Evolutionary conservation across 768 basidiomycete species (phyloP), one percentile per base, ranked within the genome.

Genomic region (Serendipita sp.): DNA sequence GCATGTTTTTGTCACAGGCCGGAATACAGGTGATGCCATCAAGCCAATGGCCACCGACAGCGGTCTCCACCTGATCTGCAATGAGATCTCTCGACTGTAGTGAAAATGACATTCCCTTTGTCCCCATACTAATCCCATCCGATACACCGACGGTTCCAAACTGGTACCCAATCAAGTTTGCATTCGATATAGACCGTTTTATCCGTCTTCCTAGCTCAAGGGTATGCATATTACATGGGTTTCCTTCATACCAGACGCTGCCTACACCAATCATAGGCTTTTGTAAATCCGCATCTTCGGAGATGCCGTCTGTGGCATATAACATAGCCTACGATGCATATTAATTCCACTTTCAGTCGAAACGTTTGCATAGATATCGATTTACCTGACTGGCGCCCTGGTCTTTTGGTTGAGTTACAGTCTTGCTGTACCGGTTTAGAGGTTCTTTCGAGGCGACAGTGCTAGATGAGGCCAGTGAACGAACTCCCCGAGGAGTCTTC

Each of bases 1-100:
- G 96, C 95, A 99, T 98, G 76, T 99, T 99, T 77, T 99, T 99
- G 78, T 99, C 95, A 72, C 92, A 98, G 44, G 94, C 96, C 23
- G 96, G 96, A 63, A 99, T 80, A 65, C 91, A 92, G 44, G 97
- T 91, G 88, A 96, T 90, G 44, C 92, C 96, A 70, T 98, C 96
- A 13, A 99, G 82, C 84, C 94, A 96, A 72, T 99, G 96, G 3
- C 95, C 96, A 13, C 89, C 95, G 33, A 87, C 94, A 16, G 91
- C 93, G 10, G 90, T 90, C 76, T 98, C 95, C 18, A 99, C 94
- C 71, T 87, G 85, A 75, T 98, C 96, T 66, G 96, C 96, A 69
- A 99, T 99, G 53, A 98, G 81, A 76, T 99, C 96, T 68, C 96
- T 84, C 29, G 92, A 95, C 75, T 94, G 96, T 3, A 99, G 81